Evolutionary conservation across 257 asterid species (phyloP), one percentile per base, ranked within the genome.

Genomic region (Salvia splendens): DNA sequence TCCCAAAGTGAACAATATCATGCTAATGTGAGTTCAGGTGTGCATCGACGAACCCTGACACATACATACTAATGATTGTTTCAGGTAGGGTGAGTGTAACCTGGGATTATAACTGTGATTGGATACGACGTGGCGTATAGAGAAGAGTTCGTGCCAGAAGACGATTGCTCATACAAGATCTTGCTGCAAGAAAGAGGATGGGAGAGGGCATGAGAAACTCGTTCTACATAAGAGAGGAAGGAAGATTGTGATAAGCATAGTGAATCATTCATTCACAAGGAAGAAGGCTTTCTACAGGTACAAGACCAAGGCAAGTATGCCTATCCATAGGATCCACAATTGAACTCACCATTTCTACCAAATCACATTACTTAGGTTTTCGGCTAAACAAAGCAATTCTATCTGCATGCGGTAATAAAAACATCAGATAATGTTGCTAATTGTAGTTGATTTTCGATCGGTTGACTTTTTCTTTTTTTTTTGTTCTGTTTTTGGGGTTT

Each of bases 81-180:
- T 50, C 73, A 91, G 96, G 85, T 50, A 93, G 86, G 54, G 83
- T 86, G 42, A 87, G 82, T 0, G 57, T 87, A 53, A 86, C 81
- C 0, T 92, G 98, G 98, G 98, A 89, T 36, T n/a, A 72, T 87
- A 53, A 83, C 80, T 0, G 87, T 92, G 43, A 81, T 82, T 41
- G 97, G 96, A 38, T 70, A 63, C 50, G 96, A 89, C 50, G 98
- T 84, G 48, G 73, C 69, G 3, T 92, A 81, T 84, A 79, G 64
- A 67, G 98, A 89, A 64, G 98, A 89, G 40, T 92, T 92, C 8
- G 54, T 92, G 7, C 98, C 98, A 6, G 84, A 80, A 0, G 98
- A 92, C 75, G 98, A 92, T 49, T 79, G 96, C 41, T 92, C 96
- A 2, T 92, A 92, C 84, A 79, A 51, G 60, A 76, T 92, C n/a